Evolutionary conservation across 805 yeast species (phyloP), one percentile per base, ranked within the genome.

Genomic region (Wickerhamiella spandovensis): DNA sequence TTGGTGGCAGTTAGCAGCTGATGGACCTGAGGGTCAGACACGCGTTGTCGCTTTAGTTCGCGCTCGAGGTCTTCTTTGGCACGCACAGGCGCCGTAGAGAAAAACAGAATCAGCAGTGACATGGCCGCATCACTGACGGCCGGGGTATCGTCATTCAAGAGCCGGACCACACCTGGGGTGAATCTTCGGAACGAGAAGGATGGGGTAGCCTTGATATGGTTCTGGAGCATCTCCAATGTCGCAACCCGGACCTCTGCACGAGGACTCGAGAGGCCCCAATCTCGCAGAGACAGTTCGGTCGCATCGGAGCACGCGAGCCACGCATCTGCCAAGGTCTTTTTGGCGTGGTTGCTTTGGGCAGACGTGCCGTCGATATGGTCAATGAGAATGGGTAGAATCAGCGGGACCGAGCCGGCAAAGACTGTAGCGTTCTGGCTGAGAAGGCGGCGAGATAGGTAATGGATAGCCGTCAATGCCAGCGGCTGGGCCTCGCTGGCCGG

Each of bases 31-130:
- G 39, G 7, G 20, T 15, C 39, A 2, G 49, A 37, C 6, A 58
- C 47, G 13, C 49, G 48, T 44, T 69, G 67, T 3, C 61, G 50
- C 17, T 64, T 61, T 51, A 79, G 54, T 32, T 72, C 75, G 30
- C 62, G 61, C 8, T 68, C 60, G 37, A 79, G 65, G 53, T 76
- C 81, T 28, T 62, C 64, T 54, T 69, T 71, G 37, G 78, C 78
- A 15, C 65, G 65, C 32, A 59, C 59, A 30, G 56, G 51, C 3
- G 66, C 65, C 50, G 66, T 66, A 43, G 58, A 64, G 62, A 74
- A 74, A 48, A 72, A 70, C 7, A 60, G 47, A 0, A 65, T 55
- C 13, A 76, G 55, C 32, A 74, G 54, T 2, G 56, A 59, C 13
- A 54, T 49, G 13, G 66, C 60, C 5, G 62, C 54, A 4, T 38